phyloP scores from a whole-genome alignment of 352 stramenopile species.

The Plasmopara muralis region DNA sequence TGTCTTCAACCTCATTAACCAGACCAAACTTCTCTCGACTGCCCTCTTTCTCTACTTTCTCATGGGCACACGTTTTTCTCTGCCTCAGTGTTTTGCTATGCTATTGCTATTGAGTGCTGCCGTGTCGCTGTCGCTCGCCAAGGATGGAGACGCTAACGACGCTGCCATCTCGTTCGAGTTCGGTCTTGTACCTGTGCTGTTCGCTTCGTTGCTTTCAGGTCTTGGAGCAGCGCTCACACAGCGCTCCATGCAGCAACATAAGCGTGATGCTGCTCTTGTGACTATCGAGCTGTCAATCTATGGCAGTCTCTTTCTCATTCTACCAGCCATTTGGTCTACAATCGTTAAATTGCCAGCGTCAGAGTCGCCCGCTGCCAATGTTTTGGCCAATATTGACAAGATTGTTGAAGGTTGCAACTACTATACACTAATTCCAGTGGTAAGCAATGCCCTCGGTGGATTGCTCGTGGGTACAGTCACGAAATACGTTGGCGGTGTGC shows the following conservation, averaged over 20 bases:
- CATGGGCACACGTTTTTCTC: conserved; percentile 60
- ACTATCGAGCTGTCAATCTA: conserved; percentile 80
- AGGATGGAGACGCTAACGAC: conserved; percentile 25
- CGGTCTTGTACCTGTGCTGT: conserved; percentile 58
- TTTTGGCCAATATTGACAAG: conserved; percentile 17
- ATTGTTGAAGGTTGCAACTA: conserved; percentile 63
- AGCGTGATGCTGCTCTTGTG: conserved; percentile 63
- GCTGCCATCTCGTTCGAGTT: conserved; percentile 42
- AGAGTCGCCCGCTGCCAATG: conserved; percentile 25
- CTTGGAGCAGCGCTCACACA: conserved; percentile 73
- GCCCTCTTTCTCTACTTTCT: conserved; percentile 78
- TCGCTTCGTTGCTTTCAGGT: conserved; percentile 68
- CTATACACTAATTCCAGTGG: conserved; percentile 70
- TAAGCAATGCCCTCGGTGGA: conserved; percentile 74
- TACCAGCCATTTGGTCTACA: conserved; percentile 38
- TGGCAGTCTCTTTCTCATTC: conserved; percentile 59
- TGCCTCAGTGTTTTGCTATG: conserved; percentile 71
- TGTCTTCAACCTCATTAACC: conserved; percentile 84
- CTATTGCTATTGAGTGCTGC: conserved; percentile 58
- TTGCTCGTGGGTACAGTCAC: conserved; percentile 85
- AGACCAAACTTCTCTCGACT: conserved; percentile 82
- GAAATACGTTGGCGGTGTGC: conserved; percentile 85
- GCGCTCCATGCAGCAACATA: conserved; percentile 68
- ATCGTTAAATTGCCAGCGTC: conserved; percentile 32
- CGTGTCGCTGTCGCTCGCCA: conserved; percentile 60